Percentiles rank a stretch among this genome's conserved stretches.
phyloP scores from a whole-genome alignment of 2,329 filamentous ascomycete genomes.

The Clarireedia hainanense region DNA sequence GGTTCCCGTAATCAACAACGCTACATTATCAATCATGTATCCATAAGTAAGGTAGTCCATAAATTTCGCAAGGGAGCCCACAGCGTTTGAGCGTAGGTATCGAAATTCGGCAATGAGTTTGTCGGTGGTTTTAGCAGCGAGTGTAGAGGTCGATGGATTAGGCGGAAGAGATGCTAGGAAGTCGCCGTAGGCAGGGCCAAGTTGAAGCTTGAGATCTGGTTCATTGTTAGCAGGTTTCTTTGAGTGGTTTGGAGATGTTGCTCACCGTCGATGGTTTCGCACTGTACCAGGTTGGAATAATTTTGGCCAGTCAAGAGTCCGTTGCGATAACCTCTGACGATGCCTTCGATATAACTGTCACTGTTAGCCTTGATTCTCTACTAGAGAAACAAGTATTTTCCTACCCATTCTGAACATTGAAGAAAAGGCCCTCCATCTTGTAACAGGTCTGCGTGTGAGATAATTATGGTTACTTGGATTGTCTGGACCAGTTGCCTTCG shows the following conservation, averaged over 20 bases:
- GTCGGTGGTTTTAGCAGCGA: constrained; percentile 92
- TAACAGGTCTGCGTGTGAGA: constrained; percentile 7
- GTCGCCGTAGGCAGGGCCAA: constrained; percentile 93
- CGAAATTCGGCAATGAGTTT: constrained; percentile 97
- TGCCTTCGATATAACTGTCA: constrained; percentile 85
- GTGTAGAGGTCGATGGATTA: constrained; percentile 91
- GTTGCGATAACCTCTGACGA: constrained; percentile 95
- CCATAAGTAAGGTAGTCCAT: constrained; percentile 98
- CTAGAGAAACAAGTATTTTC: constrained; percentile 22
- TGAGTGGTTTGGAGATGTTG: neutral
- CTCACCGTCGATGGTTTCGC: constrained; percentile 91
- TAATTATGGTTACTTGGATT: constrained; percentile 11
- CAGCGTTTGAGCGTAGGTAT: constrained; percentile 90
- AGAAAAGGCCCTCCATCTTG: constrained; percentile 84
- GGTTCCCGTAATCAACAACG: constrained; percentile 93
- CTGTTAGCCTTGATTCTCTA: constrained; percentile 12
- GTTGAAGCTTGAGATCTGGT: constrained; percentile 92
- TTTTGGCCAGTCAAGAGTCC: constrained; percentile 80
- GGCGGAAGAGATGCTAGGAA: constrained; percentile 89
- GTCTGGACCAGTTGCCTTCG: constrained; percentile 9
- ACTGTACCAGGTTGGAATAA: constrained; percentile 94
- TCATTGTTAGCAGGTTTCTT: constrained; percentile 8
- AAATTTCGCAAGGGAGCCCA: constrained; percentile 85
- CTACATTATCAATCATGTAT: constrained; percentile 99
- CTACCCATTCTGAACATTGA: constrained; percentile 90